Conservation (phyloP, 805 yeast genomes). For the Candida sakaeoensis region DNA sequence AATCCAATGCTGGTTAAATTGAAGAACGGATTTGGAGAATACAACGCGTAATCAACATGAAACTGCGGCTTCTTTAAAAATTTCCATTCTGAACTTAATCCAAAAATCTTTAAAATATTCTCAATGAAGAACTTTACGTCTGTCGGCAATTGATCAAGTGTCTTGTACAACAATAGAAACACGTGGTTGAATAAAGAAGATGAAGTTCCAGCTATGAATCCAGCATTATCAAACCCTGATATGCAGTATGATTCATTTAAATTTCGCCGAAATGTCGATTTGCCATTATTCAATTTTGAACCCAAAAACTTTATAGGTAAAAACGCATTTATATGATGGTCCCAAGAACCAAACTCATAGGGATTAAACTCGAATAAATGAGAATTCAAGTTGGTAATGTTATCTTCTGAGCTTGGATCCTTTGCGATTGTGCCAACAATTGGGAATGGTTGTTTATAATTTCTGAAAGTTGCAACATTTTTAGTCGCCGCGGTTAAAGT, state of each 20-base stretch:
- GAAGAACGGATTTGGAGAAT: constrained; percentile 61
- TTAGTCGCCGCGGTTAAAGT: constrained; percentile 38
- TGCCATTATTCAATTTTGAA: constrained; percentile 42
- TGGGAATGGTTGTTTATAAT: constrained; percentile 46
- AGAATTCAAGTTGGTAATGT: constrained; percentile 25
- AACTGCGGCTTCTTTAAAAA: constrained; percentile 22
- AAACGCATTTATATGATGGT: constrained; percentile 42
- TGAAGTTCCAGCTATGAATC: constrained; percentile 60
- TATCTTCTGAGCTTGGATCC: constrained; percentile 21
- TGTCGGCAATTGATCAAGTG: constrained; percentile 28
- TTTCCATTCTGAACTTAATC: constrained; percentile 30
- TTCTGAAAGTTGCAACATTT: constrained; percentile 30
- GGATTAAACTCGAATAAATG: constrained; percentile 59
- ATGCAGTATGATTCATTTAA: constrained; percentile 37
- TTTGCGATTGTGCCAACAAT: constrained; percentile 41
- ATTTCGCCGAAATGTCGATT: constrained; percentile 20
- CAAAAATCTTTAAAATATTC: constrained; percentile 41
- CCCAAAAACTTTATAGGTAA: constrained; percentile 53
- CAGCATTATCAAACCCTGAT: constrained; percentile 54
- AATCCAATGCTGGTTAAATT: not conserved
- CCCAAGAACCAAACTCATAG: constrained; percentile 70
- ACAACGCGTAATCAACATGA: constrained; percentile 58
- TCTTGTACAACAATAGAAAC: constrained; percentile 45
- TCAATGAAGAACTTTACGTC: constrained; percentile 31
- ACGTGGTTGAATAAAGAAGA: constrained; percentile 60